Evolutionary conservation across 805 yeast species (phyloP).

Genomic region (Naumovozyma baii): DNA sequence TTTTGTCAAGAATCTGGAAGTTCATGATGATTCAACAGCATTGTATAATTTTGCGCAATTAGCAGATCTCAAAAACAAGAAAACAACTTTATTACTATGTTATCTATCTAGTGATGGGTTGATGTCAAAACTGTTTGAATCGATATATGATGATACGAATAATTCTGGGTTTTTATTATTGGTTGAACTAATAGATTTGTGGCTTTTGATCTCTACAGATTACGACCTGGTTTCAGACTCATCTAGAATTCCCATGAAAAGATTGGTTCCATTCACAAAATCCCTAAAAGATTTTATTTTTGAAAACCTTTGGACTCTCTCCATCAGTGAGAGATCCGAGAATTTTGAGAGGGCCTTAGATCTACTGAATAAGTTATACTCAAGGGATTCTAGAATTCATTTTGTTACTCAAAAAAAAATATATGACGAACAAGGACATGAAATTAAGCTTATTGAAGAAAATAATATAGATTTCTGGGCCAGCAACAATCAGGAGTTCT

Average conservation of each 20-base stretch:
- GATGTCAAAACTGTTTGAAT: not conserved
- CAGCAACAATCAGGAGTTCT: constrained; percentile 16
- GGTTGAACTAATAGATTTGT: constrained; percentile 16
- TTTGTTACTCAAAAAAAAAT: constrained; percentile 10
- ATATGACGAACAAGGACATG: not conserved
- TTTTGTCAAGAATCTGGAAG: not conserved
- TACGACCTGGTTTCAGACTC: constrained; percentile 16
- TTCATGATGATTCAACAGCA: not conserved
- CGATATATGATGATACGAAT: not conserved
- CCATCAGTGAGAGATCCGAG: constrained; percentile 2
- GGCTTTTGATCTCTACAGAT: constrained; percentile 23
- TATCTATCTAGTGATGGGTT: not conserved
- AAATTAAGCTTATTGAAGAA: not conserved
- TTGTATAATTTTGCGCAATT: not conserved
- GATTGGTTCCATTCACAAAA: constrained; percentile 11
- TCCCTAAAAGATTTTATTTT: constrained; percentile 18
- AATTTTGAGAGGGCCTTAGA: constrained; percentile 10
- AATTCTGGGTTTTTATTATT: constrained; percentile 6
- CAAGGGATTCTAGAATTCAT: constrained; percentile 24
- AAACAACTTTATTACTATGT: not conserved
- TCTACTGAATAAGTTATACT: constrained; percentile 19
- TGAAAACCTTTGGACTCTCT: constrained; percentile 13
- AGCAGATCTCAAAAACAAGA: not conserved
- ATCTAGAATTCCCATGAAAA: constrained; percentile 10
- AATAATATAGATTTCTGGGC: constrained; percentile 3